Evolutionary conservation across 495 filamentous ascomycete genomes (phyloP).

Genomic region (Talaromyces adpressus): DNA sequence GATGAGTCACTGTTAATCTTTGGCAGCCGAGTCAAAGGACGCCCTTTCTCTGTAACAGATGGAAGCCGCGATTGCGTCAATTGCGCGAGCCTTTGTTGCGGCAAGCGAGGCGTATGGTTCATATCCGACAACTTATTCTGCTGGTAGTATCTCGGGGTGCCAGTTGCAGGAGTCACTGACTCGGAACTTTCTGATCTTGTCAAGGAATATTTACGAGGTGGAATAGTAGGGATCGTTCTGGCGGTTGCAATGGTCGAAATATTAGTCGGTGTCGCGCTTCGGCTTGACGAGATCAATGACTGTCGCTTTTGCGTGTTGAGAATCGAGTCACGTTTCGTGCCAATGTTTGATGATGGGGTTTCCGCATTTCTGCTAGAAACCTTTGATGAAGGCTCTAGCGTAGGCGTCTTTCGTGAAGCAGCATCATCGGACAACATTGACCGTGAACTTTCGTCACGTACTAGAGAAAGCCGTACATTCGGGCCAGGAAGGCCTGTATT

Average conservation of each 20-base stretch:
- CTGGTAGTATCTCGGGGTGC: neutral
- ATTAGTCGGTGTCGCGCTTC: neutral
- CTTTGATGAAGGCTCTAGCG: neutral
- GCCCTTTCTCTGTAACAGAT: neutral
- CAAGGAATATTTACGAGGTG: constrained; percentile 1
- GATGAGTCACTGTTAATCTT: neutral
- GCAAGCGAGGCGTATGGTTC: neutral
- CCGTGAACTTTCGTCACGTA: neutral
- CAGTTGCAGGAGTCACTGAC: neutral
- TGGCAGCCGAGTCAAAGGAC: neutral
- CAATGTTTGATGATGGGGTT: neutral
- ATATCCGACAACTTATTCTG: neutral
- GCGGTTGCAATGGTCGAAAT: neutral
- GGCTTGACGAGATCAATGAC: neutral
- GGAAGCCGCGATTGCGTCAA: neutral
- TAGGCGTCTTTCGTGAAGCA: neutral
- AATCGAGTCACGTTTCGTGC: neutral
- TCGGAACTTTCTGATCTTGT: neutral
- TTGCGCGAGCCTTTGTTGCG: neutral
- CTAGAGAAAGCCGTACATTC: neutral
- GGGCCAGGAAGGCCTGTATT: neutral
- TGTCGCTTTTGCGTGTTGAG: neutral
- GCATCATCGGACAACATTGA: neutral
- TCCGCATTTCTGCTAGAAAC: neutral
- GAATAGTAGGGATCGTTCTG: neutral